Evolutionary conservation across 805 yeast species (phyloP), one percentile per base, ranked within the genome.

Genomic region (Cyberlindnera japonica): DNA sequence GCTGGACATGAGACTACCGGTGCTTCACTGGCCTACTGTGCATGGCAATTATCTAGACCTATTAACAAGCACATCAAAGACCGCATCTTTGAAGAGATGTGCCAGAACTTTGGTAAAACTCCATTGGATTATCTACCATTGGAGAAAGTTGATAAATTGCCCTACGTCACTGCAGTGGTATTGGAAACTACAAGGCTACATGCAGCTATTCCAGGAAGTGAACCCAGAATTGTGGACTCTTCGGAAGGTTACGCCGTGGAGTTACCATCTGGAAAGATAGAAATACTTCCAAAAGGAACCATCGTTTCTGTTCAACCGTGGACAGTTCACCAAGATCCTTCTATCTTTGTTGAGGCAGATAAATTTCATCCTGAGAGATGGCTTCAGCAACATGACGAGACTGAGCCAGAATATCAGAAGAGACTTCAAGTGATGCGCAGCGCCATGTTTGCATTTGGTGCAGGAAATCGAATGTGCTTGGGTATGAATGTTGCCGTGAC

Each of bases 1-100:
- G 90, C 90, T 1, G 90, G 90, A 3, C 89, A 83, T 54, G 83
- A 81, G 53, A 82, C 90, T 5, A 81, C 85, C 1, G 86, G 83
- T 0, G 69, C 77, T 6, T 77, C 80, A n/a, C 56, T 82, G 43
- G 66, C 85, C 0, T 83, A 74, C 54, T 59, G 77, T 38, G 65
- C 75, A 16, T 81, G 75, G 63, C 79, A 79, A 52, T 54, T 81
- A 26, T 78, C 85, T 3, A 62, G 76, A 42, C 77, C 77, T 0
- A 55, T 58, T 12, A 63, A 77, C 47, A 44, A 50, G 6, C 54
- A 59, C 14, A 65, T 74, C 47, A 90, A 83, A 55, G 43, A 54
- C 3, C 55, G 53, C 25, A 61, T 85, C 15, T 61, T 63, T 24
- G 42, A 64, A 1, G 93, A 85, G 58, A 54, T 76, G 25, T 41